Base-by-base conservation (phyloP, 2,329 filamentous ascomycete genomes). In the Byssochlamys sp. region DNA sequence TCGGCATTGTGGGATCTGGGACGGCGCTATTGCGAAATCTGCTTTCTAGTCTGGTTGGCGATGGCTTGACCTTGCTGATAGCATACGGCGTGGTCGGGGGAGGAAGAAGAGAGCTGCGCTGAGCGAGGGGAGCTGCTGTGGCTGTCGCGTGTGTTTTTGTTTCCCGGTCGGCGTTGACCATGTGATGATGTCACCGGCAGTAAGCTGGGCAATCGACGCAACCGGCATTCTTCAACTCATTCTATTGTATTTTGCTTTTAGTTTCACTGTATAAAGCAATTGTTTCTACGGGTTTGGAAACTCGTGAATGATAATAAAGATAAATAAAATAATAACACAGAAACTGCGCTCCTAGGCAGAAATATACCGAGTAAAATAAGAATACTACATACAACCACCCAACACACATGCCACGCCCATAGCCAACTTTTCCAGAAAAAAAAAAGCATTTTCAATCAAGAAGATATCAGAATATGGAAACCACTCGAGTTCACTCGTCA, bases 111-210 rank as follows among this genome's bases (percentile, higher is more conserved):
- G 39, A 19, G 39, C 39, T 45, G 39, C n/a, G 39, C 39, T 45
- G 39, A 45, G 39, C 39, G 14, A 3, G 39, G n/a, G 39, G 39
- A 45, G 39, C 39, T 45, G 39, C 19, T n/a, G 39, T n/a, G 14
- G n/a, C 39, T 49, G 39, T 39, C 50, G 49, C 25, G 53, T 28
- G 51, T 45, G 35, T 54, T 56, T 51, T 56, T 58, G 5, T 59
- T 59, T 59, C 56, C 58, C 48, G 39, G 55, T 55, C 26, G 50
- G 66, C 65, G 68, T 68, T 71, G 69, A 71, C 61, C 55, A 60
- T 52, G 59, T 63, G 63, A 72, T 73, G 71, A 73, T 69, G 69
- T 73, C 71, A 73, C 62, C 53, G 59, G 54, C 45, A 59, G 52
- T 33, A 31, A 48, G 54, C 49, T 39, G 19, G 25, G 27, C 25